Evolutionary conservation across 768 basidiomycete genomes (phyloP), one percentile per base, ranked within the genome.

Genomic region (Roridomyces roridus): DNA sequence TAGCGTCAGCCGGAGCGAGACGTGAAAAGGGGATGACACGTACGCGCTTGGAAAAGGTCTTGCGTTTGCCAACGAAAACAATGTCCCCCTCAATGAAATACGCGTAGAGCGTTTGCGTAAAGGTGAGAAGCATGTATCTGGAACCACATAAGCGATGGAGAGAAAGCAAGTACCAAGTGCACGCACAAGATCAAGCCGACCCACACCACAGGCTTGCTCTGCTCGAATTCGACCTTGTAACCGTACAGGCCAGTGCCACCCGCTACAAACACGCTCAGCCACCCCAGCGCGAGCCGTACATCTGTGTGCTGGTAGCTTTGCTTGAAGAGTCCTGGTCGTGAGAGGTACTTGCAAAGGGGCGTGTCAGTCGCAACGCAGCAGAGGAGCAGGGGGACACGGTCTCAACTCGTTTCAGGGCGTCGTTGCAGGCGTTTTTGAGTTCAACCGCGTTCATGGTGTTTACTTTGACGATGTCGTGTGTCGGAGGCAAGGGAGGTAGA

Each of bases 351-450:
- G 31, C 31, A 34, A 8, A 34, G 29, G 29, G 29, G 29, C 7
- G 70, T n/a, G 52, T 15, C 20, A 11, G 62, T 58, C 39, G 56
- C 51, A 7, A 31, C 29, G 18, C 23, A 17, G 20, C 17, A 28
- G 31, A 34, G 36, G 14, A 26, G 20, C 20, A 49, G n/a, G 36
- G 26, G 31, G 42, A 45, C 36, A 77, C 78, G 53, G 69, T n/a
- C n/a, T n/a, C n/a, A n/a, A 96, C 95, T 67, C 92, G 88, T 73
- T 92, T 94, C 55, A 98, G 76, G 41, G 89, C 88, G 75, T 98
- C 96, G 72, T 98, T 96, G 59, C 85, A 87, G 17, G 86, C 82
- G 64, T 87, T 85, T 72, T 87, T 87, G 62, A 88, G 77, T 60
- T 88, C 86, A 17, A 79, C 80, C 34, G 74, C 52, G 65, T 74